Evolutionary conservation across 768 basidiomycete genomes (phyloP), one percentile per base, ranked within the genome.

Genomic region (Hypholoma fasciculare): DNA sequence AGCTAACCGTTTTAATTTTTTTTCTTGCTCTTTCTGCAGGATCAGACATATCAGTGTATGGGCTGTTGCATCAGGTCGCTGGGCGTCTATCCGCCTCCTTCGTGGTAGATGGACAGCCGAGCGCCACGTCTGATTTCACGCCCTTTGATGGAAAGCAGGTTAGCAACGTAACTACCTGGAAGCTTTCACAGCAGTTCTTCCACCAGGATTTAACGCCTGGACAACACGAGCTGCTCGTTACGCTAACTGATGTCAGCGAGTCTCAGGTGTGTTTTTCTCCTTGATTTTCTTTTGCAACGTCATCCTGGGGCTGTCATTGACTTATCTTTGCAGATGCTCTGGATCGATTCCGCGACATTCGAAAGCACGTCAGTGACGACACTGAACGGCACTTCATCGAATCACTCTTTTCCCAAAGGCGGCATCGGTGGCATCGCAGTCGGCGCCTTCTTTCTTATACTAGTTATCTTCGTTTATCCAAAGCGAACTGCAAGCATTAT

Each of bases 41-140:
- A 11, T 54, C 62, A 26, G 58, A 58, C 3, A 49, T 66, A 36
- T 56, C 61, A n/a, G 63, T 66, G 2, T 62, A 62, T 49, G 65
- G 65, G 7, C 5, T 59, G 11, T 43, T 66, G 8, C 62, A 64
- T 27, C 62, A 63, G 14, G 57, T 57, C n/a, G 50, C 55, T 23
- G 65, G 65, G 11, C 59, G 47, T 16, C 59, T 66, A 9, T 57
- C 63, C 20, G 56, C 56, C 17, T 60, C 53, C 3, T 66, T 60
- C 36, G 43, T 54, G 8, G 57, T 66, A 23, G 63, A 66, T 42
- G 48, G 55, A 3, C 43, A 54, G 7, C 47, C 23, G n/a, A 14
- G 19, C 19, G 30, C 38, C 26, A 42, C 52, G 2, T 14, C 16
- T 16, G 13, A 42, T 7, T 59, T 30, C 30, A 30, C 52, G 7